Evolutionary conservation across 805 yeast genomes (phyloP).

Genomic region (Schwanniomyces pseudopolymorphus): DNA sequence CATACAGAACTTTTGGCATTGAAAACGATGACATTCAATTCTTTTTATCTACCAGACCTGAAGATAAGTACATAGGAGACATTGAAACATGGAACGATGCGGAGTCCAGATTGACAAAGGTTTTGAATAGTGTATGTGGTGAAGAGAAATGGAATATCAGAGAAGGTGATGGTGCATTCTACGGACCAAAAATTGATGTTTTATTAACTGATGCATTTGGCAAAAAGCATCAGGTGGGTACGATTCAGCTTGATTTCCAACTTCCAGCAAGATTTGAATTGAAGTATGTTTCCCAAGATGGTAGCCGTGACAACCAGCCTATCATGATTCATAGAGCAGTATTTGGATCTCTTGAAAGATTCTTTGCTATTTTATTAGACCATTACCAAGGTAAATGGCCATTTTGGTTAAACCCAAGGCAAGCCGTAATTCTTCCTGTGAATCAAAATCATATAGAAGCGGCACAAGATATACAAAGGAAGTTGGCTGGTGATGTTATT

Average conservation of each 20-base stretch:
- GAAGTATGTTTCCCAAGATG: slow-evolving; percentile 55
- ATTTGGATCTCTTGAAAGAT: slow-evolving; percentile 91
- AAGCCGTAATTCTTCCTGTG: slow-evolving; percentile 81
- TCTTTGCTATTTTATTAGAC: slow-evolving; percentile 85
- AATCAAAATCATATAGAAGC: slow-evolving; percentile 57
- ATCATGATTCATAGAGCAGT: slow-evolving; percentile 97
- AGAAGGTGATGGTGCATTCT: slow-evolving; percentile 95
- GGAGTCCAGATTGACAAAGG: slow-evolving; percentile 61
- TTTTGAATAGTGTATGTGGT: slow-evolving; percentile 47
- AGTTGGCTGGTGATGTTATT: slow-evolving; percentile 46
- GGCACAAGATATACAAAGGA: slow-evolving; percentile 48
- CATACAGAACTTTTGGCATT: slow-evolving; percentile 70
- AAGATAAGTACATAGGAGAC: slow-evolving; percentile 70
- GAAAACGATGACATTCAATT: slow-evolving; percentile 42
- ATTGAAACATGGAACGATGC: slow-evolving; percentile 80
- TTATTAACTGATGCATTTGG: slow-evolving; percentile 75
- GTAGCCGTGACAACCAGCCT: slow-evolving; percentile 60
- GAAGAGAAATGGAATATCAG: slow-evolving; percentile 68
- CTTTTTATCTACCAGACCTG: slow-evolving; percentile 85
- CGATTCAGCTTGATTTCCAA: slow-evolving; percentile 93
- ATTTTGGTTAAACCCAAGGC: slow-evolving; percentile 93
- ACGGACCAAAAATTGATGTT: slow-evolving; percentile 95
- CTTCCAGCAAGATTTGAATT: slow-evolving; percentile 82
- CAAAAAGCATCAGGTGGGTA: slow-evolving; percentile 90
- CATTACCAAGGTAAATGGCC: slow-evolving; percentile 96